Percentiles rank a stretch among this genome's conserved stretches.
Evolutionary conservation across 129 eudicot genomes (phyloP).

Genomic region (Pseudognaphalium luteoalbum): DNA sequence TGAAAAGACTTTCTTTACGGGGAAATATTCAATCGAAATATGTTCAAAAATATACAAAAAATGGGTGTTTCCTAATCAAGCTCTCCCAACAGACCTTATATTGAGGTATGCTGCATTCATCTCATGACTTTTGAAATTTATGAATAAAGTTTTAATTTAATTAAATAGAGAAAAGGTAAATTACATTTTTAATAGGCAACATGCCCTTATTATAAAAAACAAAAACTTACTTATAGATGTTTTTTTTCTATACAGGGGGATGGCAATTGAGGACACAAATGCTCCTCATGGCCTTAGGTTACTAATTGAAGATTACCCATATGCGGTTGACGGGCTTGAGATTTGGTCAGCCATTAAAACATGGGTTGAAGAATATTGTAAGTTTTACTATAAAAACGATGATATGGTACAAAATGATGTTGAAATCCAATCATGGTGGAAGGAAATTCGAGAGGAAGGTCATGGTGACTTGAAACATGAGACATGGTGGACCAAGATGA

Average conservation of each 20-base stretch:
- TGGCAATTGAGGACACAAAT: slow-evolving; percentile 52
- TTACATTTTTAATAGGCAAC: no score
- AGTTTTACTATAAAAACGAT: slow-evolving; percentile 42
- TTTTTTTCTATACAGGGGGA: slow-evolving; percentile 35
- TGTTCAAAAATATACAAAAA: slow-evolving; percentile 34
- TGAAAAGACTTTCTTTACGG: slow-evolving; percentile 39
- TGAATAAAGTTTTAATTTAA: not conserved
- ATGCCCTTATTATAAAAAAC: no score
- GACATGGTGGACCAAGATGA: slow-evolving; percentile 64
- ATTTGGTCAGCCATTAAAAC: slow-evolving; percentile 62
- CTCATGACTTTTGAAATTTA: not conserved
- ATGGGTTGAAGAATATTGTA: slow-evolving; percentile 50
- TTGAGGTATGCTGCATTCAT: slow-evolving; percentile 33
- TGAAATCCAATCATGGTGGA: slow-evolving; percentile 63
- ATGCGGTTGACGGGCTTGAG: slow-evolving; percentile 56
- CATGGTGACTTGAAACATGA: slow-evolving; percentile 57
- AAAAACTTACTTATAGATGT: not conserved
- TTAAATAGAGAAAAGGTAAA: no score
- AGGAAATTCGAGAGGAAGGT: slow-evolving; percentile 45
- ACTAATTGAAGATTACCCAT: slow-evolving; percentile 57
- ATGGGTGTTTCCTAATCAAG: slow-evolving; percentile 48
- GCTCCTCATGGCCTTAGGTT: slow-evolving; percentile 46
- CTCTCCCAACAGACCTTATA: slow-evolving; percentile 60
- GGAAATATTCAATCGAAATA: slow-evolving; percentile 44
- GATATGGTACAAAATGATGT: slow-evolving; percentile 37